Evolutionary conservation across 2,329 filamentous ascomycete genomes (phyloP).

Genomic region (Colletotrichum zoysiae): DNA sequence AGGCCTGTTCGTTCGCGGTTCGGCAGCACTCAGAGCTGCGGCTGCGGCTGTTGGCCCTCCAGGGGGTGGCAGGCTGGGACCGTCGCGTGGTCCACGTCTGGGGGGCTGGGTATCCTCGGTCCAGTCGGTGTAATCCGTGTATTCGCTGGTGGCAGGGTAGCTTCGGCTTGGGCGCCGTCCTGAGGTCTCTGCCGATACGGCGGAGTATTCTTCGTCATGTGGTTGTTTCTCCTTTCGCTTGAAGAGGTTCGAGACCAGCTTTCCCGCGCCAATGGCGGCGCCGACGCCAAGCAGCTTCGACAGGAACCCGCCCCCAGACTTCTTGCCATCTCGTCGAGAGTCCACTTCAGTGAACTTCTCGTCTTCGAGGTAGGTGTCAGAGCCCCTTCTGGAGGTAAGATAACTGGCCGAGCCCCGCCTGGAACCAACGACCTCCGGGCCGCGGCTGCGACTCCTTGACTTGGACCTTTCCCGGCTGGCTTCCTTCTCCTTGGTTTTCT

Average conservation of each 20-base stretch:
- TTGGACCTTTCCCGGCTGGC: conserved; percentile 56
- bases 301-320: conserved; percentile 67
- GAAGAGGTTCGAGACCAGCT: conserved; percentile 70
- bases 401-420: conserved; percentile 69
- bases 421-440: conserved; percentile 65
- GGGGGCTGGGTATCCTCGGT: conserved; percentile 45
- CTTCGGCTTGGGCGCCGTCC: conserved; percentile 58
- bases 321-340: conserved; percentile 51
- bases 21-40: conserved; percentile 61
- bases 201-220: conserved; percentile 72
- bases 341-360: conserved; percentile 73
- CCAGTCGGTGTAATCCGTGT: conserved; percentile 61
- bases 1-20: conserved; percentile 59
- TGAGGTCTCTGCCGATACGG: conserved; percentile 72
- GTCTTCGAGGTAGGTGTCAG: conserved; percentile 70
- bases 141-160: conserved; percentile 63
- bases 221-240: conserved; percentile 62
- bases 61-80: conserved; percentile 62
- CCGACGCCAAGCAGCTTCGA: conserved; percentile 71
- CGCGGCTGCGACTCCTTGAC: conserved; percentile 53
- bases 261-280: conserved; percentile 72
- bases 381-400: conserved; percentile 64
- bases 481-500: conserved; percentile 55
- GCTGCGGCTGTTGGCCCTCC: conserved; percentile 59
- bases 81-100: conserved; percentile 45